Base-by-base conservation (phyloP, 805 yeast genomes). In the Grigorovia humatica region DNA sequence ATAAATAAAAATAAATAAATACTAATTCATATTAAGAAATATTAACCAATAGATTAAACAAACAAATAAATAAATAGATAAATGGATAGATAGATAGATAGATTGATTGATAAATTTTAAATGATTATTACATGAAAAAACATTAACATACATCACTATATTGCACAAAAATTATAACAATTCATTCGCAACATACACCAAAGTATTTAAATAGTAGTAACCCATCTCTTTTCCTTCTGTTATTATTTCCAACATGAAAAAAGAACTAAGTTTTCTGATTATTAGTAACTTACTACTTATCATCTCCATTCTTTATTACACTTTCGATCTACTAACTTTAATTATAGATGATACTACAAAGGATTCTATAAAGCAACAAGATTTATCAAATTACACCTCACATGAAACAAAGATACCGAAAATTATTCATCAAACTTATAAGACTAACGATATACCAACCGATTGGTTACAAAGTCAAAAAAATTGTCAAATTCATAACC, bases 351-450 rank as follows among this genome's bases (percentile, higher is more conserved):
- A 82, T 62, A 72, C 88, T 0, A 74, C 73, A 59, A 69, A 74
- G 15, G 85, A 83, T 60, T 85, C 84, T 0, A 70, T 86, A 19
- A 63, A 77, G 11, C 78, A 17, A 13, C 20, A 35, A 8, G 38
- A 32, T 13, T 32, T 32, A 32, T 32, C 8, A 13, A 32, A 32
- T 32, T 32, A 11, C 78, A 48, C 69, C 72, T 13, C 93, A 86
- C 11, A 8, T 54, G 62, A 85, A 9, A 45, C 74, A 52, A 63
- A 83, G 42, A 87, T 89, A 47, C 97, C 97, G 41, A 85, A 84
- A 61, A 88, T 88, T 64, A 88, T 89, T 50, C 97, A 89, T 65
- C 97, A 89, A 68, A 89, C 96, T 13, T 89, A 89, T 67, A 88
- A 86, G 63, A 84, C 86, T 19, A 76, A 73, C 9, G 76, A 82